Evolutionary conservation across 1,139 yeast genomes (phyloP).

Genomic region (Pichiaceae sp.): DNA sequence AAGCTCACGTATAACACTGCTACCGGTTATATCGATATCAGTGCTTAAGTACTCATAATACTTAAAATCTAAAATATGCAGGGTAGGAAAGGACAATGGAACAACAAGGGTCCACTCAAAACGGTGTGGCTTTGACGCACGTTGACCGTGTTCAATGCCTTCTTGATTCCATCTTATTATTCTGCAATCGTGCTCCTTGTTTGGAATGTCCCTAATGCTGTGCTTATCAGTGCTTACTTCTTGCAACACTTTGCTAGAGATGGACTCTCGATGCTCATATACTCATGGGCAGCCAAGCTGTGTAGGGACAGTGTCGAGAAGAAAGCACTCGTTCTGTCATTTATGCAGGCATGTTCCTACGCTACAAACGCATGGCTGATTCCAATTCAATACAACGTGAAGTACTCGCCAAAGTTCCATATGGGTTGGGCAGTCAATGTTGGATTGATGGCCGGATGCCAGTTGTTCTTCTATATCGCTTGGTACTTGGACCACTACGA

Average conservation of each 20-base stretch:
- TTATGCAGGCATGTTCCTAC: slow-evolving; percentile 42
- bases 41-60: no score
- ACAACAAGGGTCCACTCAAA: no score
- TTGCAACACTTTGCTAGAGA: slow-evolving; percentile 4
- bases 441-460: slow-evolving; percentile 23
- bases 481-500: slow-evolving; percentile 15
- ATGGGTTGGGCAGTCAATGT: slow-evolving; percentile 44
- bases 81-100: no score
- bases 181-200: slow-evolving; percentile 8
- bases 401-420: slow-evolving; percentile 35
- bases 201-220: slow-evolving; percentile 3
- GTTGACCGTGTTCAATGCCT: slow-evolving; percentile 5
- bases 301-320: slow-evolving; percentile 38
- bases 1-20: slow-evolving; percentile 13
- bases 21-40: slow-evolving; percentile 17
- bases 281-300: slow-evolving; percentile 41
- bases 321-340: slow-evolving; percentile 38
- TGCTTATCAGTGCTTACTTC: slow-evolving; percentile 9
- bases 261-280: slow-evolving; percentile 29
- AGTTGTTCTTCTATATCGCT: slow-evolving; percentile 6
- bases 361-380: slow-evolving; percentile 39
- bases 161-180: slow-evolving; percentile 6
- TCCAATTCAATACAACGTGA: slow-evolving; percentile 38
- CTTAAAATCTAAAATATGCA: no score
- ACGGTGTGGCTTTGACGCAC: slow-evolving; percentile 13